phyloP scores from a whole-genome alignment of 148 eudicot genomes.

The Chenopodium suecicum region DNA sequence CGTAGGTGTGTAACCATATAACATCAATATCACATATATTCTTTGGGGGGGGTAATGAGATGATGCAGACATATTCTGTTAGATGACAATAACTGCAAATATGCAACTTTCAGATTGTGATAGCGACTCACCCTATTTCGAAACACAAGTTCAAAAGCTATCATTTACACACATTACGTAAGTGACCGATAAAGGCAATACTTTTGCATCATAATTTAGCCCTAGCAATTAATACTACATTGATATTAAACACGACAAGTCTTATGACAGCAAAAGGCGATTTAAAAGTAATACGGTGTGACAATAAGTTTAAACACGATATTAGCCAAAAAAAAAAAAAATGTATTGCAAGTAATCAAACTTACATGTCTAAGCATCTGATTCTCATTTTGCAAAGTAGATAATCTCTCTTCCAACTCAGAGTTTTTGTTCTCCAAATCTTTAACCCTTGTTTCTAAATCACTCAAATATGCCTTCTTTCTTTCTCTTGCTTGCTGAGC shows the following conservation, averaged over 20 bases:
- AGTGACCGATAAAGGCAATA: background rate
- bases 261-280: background rate
- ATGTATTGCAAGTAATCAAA: background rate
- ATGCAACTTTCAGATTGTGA: background rate
- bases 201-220: no score
- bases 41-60: background rate
- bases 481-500: slow-evolving; percentile 99
- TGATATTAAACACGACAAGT: background rate
- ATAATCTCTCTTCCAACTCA: slow-evolving; percentile 83
- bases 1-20: background rate
- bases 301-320: no score
- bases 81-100: background rate
- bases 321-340: background rate
- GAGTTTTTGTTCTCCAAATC: slow-evolving; percentile 86
- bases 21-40: background rate
- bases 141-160: no score
- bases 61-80: slow-evolving; percentile 2
- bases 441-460: slow-evolving; percentile 75
- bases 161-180: background rate
- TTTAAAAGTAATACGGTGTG: no score
- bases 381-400: slow-evolving; percentile 92
- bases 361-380: slow-evolving; percentile 96
- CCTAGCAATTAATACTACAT: no score
- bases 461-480: slow-evolving; percentile 86
- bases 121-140: background rate